phyloP scores from a whole-genome alignment of 139 green algal species.

The Chlamydomonas sp. region DNA sequence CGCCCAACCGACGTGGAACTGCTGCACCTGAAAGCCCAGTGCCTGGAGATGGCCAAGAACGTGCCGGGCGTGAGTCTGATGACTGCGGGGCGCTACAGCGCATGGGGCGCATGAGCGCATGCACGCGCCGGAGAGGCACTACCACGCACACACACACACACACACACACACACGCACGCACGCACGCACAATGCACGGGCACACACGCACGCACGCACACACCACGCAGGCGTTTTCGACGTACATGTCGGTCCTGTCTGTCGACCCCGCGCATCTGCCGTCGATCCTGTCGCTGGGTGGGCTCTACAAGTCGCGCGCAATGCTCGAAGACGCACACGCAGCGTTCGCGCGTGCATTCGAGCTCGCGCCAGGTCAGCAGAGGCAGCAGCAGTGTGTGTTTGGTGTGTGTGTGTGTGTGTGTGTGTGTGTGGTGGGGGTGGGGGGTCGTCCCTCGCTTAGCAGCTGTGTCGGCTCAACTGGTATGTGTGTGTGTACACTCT shows the following conservation, averaged over 20 bases:
- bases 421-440: no score
- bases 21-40: neutral
- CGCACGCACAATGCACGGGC: neutral
- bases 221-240: slow-evolving; percentile 57
- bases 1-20: slow-evolving; percentile 2
- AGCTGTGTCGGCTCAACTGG: neutral
- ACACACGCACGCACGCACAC: neutral
- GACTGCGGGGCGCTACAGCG: neutral
- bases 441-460: neutral
- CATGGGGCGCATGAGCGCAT: neutral
- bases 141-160: neutral
- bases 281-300: slow-evolving; percentile 44
- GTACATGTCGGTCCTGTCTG: slow-evolving; percentile 47
- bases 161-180: slow-evolving; percentile 1
- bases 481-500: no score
- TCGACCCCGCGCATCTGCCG: slow-evolving; percentile 30
- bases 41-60: slow-evolving; percentile 8
- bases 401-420: no score
- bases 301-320: slow-evolving; percentile 56
- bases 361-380: slow-evolving; percentile 17
- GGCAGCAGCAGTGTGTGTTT: no score
- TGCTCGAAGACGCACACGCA: slow-evolving; percentile 50
- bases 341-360: slow-evolving; percentile 26
- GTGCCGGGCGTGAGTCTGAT: neutral
- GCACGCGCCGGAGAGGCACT: neutral